A percentile compares a stretch with the other conserved stretches of the same genome.
These are phyloP conservation scores for Ophiorrhiza pumila DNA, from an alignment of 257 asterid genomes.

Conservation along the genomic window DNA sequence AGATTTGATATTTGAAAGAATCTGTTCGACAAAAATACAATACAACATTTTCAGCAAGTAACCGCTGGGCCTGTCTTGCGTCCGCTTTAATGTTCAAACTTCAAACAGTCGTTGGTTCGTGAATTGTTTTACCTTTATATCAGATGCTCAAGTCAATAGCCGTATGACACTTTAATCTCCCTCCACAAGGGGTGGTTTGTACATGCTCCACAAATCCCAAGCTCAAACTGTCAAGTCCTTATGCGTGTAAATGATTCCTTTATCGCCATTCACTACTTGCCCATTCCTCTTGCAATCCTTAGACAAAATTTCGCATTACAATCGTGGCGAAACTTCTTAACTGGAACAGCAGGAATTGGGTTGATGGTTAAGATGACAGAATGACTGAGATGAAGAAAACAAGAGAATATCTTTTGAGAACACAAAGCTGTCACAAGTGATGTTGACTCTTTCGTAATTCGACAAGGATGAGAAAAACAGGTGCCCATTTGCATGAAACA, in stretches of 20 bases:
- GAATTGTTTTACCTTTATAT: not conserved
- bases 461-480: too few species aligned
- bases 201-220: constrained; percentile 1
- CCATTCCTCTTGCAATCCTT: constrained; percentile 57
- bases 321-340: not conserved
- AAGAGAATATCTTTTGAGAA: too few species aligned
- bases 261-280: constrained; percentile 49
- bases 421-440: too few species aligned
- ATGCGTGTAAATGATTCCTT: constrained; percentile 44
- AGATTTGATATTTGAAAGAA: not conserved
- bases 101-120: not conserved
- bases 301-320: not conserved
- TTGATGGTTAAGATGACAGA: not conserved
- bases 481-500: too few species aligned
- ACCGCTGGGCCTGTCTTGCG: not conserved
- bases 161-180: not conserved
- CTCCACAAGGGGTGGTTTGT: not conserved
- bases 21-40: not conserved
- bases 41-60: constrained; percentile 4
- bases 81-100: not conserved
- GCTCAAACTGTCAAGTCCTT: constrained; percentile 32
- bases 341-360: not conserved
- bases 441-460: too few species aligned
- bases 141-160: constrained; percentile 10
- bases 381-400: not conserved